Evolutionary conservation across 495 filamentous ascomycete species (phyloP), one percentile per base, ranked within the genome.

Genomic region (Chaetomium cochliodes): DNA sequence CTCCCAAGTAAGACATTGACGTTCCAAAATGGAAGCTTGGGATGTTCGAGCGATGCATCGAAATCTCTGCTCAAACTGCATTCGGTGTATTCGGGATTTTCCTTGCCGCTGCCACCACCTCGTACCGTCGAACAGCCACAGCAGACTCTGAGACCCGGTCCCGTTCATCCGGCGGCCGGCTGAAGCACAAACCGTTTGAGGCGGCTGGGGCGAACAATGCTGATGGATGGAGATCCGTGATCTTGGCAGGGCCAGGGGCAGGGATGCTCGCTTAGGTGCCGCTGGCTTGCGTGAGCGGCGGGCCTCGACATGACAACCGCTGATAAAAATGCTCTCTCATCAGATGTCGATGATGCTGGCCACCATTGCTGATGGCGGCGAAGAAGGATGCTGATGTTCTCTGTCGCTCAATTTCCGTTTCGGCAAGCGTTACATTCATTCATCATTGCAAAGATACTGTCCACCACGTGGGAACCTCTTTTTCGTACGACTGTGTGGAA

Each of bases 131-230:
- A n/a, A 55, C 54, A 25, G 47, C 59, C 22, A 49, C 59, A 30
- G 20, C 7, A 39, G 41, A 64, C 47, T 67, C 66, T 71, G 72
- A 72, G 69, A 74, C 69, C 53, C 58, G 47, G 49, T 49, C 60
- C 46, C 65, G 70, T 66, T 66, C 66, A 65, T 46, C 55, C 58
- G 66, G 63, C 47, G 60, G 60, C 26, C 60, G 51, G 67, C 68
- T 74, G 72, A 74, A 54, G 74, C 74, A 73, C 50, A 71, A 66
- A 68, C 60, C 28, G 74, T 76, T 74, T 72, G 70, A 72, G 67
- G 58, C n/a, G 56, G 58, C 37, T 23, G 62, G 67, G 66, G 9
- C 47, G 44, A 37, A 65, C 54, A 64, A 63, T 26, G 46, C 58
- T 58, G 50, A 51, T 56, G 58, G 52, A 51, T 1, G 15, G 30